These are phyloP conservation scores for Kingdonia uniflora DNA, from an alignment of 164 flowering plant species.

Conservation along the genomic window DNA sequence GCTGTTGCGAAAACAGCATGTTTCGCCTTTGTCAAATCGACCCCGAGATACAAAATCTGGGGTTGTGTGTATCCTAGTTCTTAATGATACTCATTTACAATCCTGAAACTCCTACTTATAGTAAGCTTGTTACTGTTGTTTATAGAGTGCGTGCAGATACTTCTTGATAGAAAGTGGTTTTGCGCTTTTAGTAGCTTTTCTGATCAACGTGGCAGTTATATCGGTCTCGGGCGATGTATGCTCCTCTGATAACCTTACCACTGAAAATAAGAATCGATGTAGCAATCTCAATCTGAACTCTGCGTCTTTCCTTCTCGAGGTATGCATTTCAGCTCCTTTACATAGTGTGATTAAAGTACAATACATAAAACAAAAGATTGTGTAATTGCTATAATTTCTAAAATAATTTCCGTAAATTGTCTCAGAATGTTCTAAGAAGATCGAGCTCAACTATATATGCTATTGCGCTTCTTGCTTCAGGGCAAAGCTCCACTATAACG, in stretches of 20 bases:
- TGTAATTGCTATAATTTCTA: neutral
- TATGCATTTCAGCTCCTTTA: constrained; percentile 19
- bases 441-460: constrained; percentile 18
- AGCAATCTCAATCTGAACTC: constrained; percentile 60
- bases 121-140: neutral
- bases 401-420: neutral
- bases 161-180: constrained; percentile 83
- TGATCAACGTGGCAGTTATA: constrained; percentile 76
- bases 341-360: neutral
- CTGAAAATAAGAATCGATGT: constrained; percentile 49
- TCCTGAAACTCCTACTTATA: neutral
- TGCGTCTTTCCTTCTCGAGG: constrained; percentile 80
- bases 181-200: constrained; percentile 74
- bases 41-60: too few relatives aligned
- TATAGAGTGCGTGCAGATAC: constrained; percentile 56
- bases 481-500: constrained; percentile 81
- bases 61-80: too few relatives aligned
- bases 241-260: too few relatives aligned
- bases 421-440: neutral
- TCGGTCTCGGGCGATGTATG: constrained; percentile 91
- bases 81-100: too few relatives aligned
- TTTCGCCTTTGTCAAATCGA: too few relatives aligned
- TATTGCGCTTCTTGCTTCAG: constrained; percentile 71
- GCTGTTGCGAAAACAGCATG: too few relatives aligned
- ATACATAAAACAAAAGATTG: neutral